phyloP scores from a whole-genome alignment of 495 filamentous ascomycete genomes.

The Achaetomiella virescens region DNA sequence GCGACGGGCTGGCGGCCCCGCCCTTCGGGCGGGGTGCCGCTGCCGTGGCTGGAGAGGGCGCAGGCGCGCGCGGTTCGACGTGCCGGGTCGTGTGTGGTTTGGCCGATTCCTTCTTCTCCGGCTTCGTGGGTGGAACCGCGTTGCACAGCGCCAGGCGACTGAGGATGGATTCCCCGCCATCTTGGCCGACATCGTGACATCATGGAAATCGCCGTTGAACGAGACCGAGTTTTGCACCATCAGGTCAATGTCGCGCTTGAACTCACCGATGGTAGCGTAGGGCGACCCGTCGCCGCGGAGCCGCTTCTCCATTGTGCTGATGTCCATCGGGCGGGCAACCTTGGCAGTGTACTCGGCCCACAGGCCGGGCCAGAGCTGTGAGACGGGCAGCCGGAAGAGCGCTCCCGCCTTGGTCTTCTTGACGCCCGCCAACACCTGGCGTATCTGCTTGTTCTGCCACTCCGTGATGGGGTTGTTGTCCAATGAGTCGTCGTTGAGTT shows the following conservation, averaged over 20 bases:
- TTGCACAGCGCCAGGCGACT: constrained; percentile 48
- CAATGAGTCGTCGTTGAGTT: constrained; percentile 19
- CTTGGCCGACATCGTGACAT: constrained; percentile 57
- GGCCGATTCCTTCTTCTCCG: constrained; percentile 48
- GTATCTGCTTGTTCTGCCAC: constrained; percentile 41
- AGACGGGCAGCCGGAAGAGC: constrained; percentile 68
- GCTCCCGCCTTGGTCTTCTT: constrained; percentile 74
- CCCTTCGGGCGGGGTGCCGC: constrained; percentile 23
- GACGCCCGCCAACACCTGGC: constrained; percentile 56
- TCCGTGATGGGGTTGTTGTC: constrained; percentile 38
- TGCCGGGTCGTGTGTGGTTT: constrained; percentile 47
- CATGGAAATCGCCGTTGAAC: constrained; percentile 79
- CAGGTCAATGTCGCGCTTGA: constrained; percentile 64
- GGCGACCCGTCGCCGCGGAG: constrained; percentile 58
- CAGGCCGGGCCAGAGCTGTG: constrained; percentile 42
- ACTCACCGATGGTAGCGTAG: constrained; percentile 58
- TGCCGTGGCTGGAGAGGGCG: constrained; percentile 42
- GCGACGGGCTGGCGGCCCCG: constrained; percentile 19
- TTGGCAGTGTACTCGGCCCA: constrained; percentile 62
- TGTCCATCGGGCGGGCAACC: constrained; percentile 74
- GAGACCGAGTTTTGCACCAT: constrained; percentile 67
- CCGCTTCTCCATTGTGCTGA: constrained; percentile 72
- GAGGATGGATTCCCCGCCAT: constrained; percentile 56
- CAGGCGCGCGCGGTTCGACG: constrained; percentile 34
- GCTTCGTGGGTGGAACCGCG: constrained; percentile 43